Conservation (phyloP, 225 moss, liverwort and hornwort species). For the Pleurozium schreberi region DNA sequence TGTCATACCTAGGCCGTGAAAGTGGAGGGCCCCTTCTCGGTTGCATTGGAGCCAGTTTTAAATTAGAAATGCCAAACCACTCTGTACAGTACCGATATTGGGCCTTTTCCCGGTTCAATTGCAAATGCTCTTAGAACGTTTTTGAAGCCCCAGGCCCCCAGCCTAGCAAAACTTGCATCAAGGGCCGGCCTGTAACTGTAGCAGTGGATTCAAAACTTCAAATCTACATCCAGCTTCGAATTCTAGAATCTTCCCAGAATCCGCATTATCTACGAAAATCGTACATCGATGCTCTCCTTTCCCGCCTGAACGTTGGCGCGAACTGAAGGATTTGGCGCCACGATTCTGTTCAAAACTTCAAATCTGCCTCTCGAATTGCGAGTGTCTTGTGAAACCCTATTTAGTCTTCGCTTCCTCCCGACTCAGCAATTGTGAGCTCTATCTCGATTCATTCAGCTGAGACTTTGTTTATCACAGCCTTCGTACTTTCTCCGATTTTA, state of each 20-base stretch:
- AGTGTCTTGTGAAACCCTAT: neutral
- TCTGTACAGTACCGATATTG: no score
- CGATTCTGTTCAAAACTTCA: neutral
- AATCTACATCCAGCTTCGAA: neutral
- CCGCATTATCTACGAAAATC: neutral
- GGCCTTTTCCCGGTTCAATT: no score
- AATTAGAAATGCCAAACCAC: no score
- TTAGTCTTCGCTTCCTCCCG: neutral
- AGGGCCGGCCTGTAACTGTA: neutral
- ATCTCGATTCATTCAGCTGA: rapidly evolving
- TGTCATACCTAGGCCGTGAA: no score
- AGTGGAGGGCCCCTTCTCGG: no score
- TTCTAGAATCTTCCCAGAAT: rapidly evolving
- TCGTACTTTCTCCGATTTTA: neutral
- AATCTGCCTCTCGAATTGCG: neutral
- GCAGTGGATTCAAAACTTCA: neutral
- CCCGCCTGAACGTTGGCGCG: neutral
- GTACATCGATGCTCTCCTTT: neutral
- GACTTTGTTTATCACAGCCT: no score
- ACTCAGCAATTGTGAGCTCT: rapidly evolving
- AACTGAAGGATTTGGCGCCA: neutral
- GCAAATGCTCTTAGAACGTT: neutral
- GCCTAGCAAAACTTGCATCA: neutral
- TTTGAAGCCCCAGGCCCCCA: neutral
- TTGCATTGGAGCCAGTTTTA: no score